Percentiles rank a stretch among this genome's conserved stretches.
Conservation (phyloP, 73 alveolate genomes). For the Paramecium pentaurelia region DNA sequence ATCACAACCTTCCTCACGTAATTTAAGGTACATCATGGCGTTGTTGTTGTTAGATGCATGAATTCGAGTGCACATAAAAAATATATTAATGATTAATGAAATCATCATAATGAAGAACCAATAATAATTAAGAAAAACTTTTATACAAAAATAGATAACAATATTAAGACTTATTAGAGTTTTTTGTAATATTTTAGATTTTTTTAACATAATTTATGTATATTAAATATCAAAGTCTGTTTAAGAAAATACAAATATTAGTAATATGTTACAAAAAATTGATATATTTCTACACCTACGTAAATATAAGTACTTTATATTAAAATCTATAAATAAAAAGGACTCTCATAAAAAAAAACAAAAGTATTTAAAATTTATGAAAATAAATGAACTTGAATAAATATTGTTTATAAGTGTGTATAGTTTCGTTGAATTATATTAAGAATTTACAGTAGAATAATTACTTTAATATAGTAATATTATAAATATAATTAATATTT, state of each 20-base stretch:
- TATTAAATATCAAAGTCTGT: background rate
- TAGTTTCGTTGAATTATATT: too few relatives aligned
- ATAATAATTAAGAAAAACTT: background rate
- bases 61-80: slow-evolving; percentile 22
- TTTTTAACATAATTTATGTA: background rate
- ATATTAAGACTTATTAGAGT: background rate
- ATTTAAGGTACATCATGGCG: slow-evolving; percentile 23
- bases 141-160: background rate
- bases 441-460: too few relatives aligned
- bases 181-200: too few relatives aligned
- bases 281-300: too few relatives aligned
- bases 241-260: background rate
- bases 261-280: background rate
- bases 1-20: slow-evolving; percentile 33
- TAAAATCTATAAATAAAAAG: too few relatives aligned
- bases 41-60: background rate
- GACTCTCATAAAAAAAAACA: too few relatives aligned
- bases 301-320: too few relatives aligned
- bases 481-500: background rate
- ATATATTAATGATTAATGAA: background rate
- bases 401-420: too few relatives aligned
- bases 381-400: too few relatives aligned
- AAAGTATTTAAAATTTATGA: too few relatives aligned
- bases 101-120: background rate
- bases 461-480: background rate